These are phyloP conservation scores for Colletotrichum lentis DNA, from an alignment of 2,329 filamentous ascomycete species.

Conservation along the genomic window DNA sequence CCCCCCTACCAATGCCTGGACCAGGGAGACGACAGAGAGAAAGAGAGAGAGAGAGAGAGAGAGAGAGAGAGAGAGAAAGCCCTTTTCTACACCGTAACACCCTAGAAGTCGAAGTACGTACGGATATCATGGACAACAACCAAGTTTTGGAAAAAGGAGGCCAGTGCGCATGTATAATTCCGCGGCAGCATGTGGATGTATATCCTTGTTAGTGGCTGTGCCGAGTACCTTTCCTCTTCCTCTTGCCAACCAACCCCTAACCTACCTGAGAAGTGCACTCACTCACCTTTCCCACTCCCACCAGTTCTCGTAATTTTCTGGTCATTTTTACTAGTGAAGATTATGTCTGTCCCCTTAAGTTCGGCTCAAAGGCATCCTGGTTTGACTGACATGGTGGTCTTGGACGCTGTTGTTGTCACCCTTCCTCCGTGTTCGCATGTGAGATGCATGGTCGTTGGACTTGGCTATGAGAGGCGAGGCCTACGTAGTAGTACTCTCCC, in stretches of 20 bases:
- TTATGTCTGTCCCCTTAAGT: no score
- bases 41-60: no score
- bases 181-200: background rate
- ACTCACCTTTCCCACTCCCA: no score
- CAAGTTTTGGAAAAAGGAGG: background rate
- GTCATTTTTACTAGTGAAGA: no score
- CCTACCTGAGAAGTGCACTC: no score
- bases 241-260: no score
- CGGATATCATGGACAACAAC: no score
- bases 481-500: no score
- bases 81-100: background rate
- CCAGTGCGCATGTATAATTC: slow-evolving; percentile 4
- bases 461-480: background rate
- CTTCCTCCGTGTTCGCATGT: background rate
- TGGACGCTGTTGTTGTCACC: background rate
- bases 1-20: background rate
- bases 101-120: no score
- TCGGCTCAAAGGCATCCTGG: background rate
- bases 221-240: no score
- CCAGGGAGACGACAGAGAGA: background rate
- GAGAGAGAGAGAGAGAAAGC: background rate
- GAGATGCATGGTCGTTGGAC: background rate
- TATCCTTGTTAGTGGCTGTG: background rate
- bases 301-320: no score
- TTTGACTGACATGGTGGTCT: background rate